Base-by-base conservation (phyloP, 768 basidiomycete species). In the Termitomyces sp. region DNA sequence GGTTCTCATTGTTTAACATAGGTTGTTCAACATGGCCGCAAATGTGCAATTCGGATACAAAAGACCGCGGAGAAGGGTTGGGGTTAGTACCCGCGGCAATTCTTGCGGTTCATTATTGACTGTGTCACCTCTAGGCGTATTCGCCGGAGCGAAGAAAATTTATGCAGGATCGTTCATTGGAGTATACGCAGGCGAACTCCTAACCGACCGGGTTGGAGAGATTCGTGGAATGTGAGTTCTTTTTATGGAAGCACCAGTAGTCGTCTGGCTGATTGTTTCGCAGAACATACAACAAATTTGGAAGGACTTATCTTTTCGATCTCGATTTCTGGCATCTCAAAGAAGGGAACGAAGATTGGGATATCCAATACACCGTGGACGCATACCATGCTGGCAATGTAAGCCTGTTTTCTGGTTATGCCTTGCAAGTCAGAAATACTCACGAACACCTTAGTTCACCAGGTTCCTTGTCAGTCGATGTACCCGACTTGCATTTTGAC, bases 361-460 rank as follows among this genome's bases (percentile, higher is more conserved):
- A 70, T 8, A 62, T 64, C 17, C 70, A 79, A 41, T 91, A 84
- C 60, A 75, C 77, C 14, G 85, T 95, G 2, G 94, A 96, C 71
- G 94, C 94, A 4, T 96, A 87, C 67, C 92, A 95, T 69, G 85
- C 81, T 19, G 89, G 89, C 11, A 92, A 92, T 69, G 89, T 92
- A 67, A 67, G 87, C 31, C 23, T n/a, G 23, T 28, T 38, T 77
- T 35, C 15, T 41, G 14, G 12, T 31, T 26, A 37, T 26, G 2
- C 26, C 42, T 57, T 30, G 38, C 46, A 38, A 50, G 54, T 35
- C 19, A 35, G 53, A 19, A 37, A 51, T 40, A 55, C 55, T 57
- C 46, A 50, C 26, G 43, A 17, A 33, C 10, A 19, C 35, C 26
- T 48, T 50, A 95, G 93, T 94, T 94, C 70, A 94, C 94, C n/a